Conservation (phyloP, 371 early-diverging fungal species). For the Chytridium lagenaria region DNA sequence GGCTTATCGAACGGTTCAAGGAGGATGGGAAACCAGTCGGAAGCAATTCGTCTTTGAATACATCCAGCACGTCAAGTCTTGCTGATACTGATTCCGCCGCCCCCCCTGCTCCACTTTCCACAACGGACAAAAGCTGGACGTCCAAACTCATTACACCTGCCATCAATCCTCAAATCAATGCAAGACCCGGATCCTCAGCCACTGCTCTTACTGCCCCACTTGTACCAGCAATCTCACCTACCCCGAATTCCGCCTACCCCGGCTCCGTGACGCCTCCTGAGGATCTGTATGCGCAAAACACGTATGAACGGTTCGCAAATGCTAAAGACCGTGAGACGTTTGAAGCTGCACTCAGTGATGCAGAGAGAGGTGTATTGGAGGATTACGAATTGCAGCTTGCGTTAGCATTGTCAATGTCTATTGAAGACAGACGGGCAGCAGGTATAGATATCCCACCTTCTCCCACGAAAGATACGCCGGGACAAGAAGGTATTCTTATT, state of each 20-base stretch:
- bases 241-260: neutral
- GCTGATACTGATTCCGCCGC: neutral
- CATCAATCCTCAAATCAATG: neutral
- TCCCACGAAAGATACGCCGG: neutral
- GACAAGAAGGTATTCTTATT: neutral
- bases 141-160: neutral
- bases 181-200: neutral
- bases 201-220: neutral
- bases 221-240: neutral
- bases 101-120: constrained; percentile 3
- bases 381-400: constrained; percentile 58
- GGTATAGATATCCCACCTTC: neutral
- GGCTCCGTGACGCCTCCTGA: neutral
- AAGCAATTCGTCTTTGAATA: neutral
- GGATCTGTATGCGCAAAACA: too few species aligned
- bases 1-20: constrained; percentile 31
- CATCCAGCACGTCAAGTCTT: neutral
- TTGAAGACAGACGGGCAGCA: constrained; percentile 4
- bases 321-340: constrained; percentile 23
- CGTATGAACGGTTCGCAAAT: constrained; percentile 11
- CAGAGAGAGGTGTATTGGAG: constrained; percentile 38
- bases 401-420: constrained; percentile 52
- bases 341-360: constrained; percentile 28
- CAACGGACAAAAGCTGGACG: neutral
- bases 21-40: constrained; percentile 24